phyloP scores from a whole-genome alignment of 139 green algal genomes.

The Cymbomonas tetramitiformis region DNA sequence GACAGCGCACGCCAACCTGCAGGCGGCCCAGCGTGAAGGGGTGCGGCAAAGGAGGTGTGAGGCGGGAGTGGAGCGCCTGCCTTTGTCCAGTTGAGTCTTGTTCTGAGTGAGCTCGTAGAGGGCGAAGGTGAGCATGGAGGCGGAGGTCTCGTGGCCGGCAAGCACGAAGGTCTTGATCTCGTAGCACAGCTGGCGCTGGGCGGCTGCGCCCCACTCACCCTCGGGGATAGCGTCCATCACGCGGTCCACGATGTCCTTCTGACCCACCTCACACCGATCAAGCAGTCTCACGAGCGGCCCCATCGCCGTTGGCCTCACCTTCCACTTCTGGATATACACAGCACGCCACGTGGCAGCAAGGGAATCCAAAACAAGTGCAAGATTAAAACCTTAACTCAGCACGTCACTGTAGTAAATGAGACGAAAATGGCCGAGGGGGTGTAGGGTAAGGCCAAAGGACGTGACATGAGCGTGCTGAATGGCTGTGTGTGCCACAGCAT shows the following conservation, averaged over 20 bases:
- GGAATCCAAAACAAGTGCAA: too few species aligned
- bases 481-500: too few species aligned
- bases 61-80: constrained; percentile 10
- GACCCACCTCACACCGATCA: constrained; percentile 3
- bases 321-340: constrained; percentile 23
- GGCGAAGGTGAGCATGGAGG: constrained; percentile 80
- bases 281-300: constrained; percentile 16
- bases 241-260: constrained; percentile 61
- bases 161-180: constrained; percentile 93
- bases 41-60: too few species aligned
- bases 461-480: too few species aligned
- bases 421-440: too few species aligned
- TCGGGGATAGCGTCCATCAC: constrained; percentile 50
- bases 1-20: too few species aligned
- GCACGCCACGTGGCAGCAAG: too few species aligned
- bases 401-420: too few species aligned
- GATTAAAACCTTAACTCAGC: too few species aligned
- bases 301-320: background rate
- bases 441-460: too few species aligned
- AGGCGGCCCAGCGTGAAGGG: too few species aligned
- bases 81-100: constrained; percentile 23
- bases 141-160: constrained; percentile 82
- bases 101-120: constrained; percentile 55
- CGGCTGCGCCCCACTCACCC: constrained; percentile 12
- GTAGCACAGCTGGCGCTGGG: constrained; percentile 78